Conservation (phyloP, 495 filamentous ascomycete genomes). For the Aeminium ludgeri region DNA sequence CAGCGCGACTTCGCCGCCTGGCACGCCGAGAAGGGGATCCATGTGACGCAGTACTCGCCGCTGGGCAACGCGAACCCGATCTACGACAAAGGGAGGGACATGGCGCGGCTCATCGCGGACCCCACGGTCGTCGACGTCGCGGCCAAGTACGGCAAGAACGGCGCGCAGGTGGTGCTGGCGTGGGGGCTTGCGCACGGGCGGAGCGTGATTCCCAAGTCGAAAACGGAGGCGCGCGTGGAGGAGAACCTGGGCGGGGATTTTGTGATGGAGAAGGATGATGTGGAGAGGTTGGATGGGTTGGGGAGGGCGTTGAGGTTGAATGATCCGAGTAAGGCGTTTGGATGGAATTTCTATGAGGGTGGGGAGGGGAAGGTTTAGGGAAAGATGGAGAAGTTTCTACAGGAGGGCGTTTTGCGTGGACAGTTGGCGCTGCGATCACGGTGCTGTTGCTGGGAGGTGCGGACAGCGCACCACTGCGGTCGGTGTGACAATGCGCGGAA, state of each 20-base stretch:
- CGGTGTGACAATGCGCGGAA: too few relatives aligned
- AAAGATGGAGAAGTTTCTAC: background rate
- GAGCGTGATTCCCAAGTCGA: constrained; percentile 48
- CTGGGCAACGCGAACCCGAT: constrained; percentile 55
- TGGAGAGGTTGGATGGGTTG: constrained; percentile 35
- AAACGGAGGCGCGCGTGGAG: constrained; percentile 34
- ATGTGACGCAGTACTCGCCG: constrained; percentile 48
- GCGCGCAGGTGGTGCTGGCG: constrained; percentile 45
- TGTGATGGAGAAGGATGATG: constrained; percentile 34
- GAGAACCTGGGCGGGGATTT: constrained; percentile 44
- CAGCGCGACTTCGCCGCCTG: constrained; percentile 41
- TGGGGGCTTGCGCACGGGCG: constrained; percentile 44
- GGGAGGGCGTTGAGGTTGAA: constrained; percentile 46
- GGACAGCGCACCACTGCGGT: too few relatives aligned
- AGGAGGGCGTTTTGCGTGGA: background rate
- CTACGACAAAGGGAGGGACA: constrained; percentile 33
- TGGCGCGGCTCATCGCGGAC: constrained; percentile 44
- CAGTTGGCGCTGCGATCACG: too few relatives aligned
- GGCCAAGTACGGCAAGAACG: constrained; percentile 43
- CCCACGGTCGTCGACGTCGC: constrained; percentile 42
- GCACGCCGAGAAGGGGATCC: constrained; percentile 38
- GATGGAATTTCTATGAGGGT: constrained; percentile 41
- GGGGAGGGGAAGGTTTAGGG: constrained; percentile 39
- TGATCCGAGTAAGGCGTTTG: constrained; percentile 38
- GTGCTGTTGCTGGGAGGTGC: too few relatives aligned